Base-by-base conservation (phyloP, 176 grass and related monocot species). In the Avena sativa region DNA sequence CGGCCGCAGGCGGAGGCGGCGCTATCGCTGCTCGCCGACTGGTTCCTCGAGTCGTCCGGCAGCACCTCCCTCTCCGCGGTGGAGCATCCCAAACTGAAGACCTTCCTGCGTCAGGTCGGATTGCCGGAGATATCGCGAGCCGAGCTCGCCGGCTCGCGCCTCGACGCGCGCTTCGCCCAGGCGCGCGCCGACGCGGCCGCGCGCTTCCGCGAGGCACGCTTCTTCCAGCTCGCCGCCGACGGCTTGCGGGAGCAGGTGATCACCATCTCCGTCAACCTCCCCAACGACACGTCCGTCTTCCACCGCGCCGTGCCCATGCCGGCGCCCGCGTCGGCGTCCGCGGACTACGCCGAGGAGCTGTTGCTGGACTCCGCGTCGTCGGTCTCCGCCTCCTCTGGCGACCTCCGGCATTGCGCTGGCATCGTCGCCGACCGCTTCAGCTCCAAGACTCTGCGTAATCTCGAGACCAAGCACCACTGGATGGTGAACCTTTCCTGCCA, bases 401-500 rank as follows among this genome's bases (percentile, higher is more conserved):
- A 77, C 14, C 15, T 91, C 78, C 88, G 49, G 19, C 91, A 78
- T 20, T 98, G 96, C 90, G 88, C 91, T 6, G 96, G 96, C 82
- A 84, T 98, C 71, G 88, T 98, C 25, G 85, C 96, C 0, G 96
- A 98, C 86, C 88, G 91, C 68, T 98, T 95, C 86, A 56, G 86
- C 77, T 84, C 88, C 4, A 98, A 90, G 74, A 93, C 93, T 0
- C 78, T 98, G 38, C 87, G 83, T 12, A 89, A 91, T 11, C 78
- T 98, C n/a, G 96, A 98, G 82, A 69, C 62, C 78, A 92, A 87
- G 88, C 85, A 93, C 81, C 89, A 83, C 9, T 90, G 93, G 89
- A 98, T 93, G 95, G 93, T 98, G 25, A 98, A 98, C 78, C 63
- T 98, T 3, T 79, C 84, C 12, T 98, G 95, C 90, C 95, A 95